Base-by-base conservation (phyloP, 176 grass and related monocot genomes). In the Juncus effusus region DNA sequence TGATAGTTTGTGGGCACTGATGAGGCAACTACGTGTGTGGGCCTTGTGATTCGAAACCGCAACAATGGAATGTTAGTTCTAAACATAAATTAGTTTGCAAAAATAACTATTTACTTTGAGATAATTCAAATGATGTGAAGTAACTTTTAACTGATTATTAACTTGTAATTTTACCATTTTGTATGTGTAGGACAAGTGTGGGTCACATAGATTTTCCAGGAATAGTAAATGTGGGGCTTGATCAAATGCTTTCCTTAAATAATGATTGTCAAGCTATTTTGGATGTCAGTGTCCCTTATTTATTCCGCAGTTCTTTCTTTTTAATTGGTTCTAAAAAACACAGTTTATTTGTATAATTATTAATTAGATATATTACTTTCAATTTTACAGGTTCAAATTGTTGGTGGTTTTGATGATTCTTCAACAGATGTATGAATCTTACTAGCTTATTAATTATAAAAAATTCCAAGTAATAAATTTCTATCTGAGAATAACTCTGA, bases 51-150 rank as follows among this genome's bases (percentile, higher is more conserved):
- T 77, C 81, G 85, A 60, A 93, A 89, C 62, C 74, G 53, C 39
- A 93, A 67, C 36, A 99, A 74, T 69, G 88, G 88, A 84, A 80
- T 99, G 94, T 99, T 84, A 97, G 94, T 90, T 68, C 64, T 58
- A 47, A 14, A 4, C 56, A 13, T 41, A 10, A 42, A 36, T 11
- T 36, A 15, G 62, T 41, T 12, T 6, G 36, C 83, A 77, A 16
- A 13, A 10, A 61, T 42, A 49, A 73, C 51, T 80, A 13, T 63
- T 69, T 28, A 28, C 19, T 28, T 28, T 28, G 19, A 28, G 19
- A 28, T 28, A 28, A 28, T 28, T 28, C 19, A 28, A 28, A 28
- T 28, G 19, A 28, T 28, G 19, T 28, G 19, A 28, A 28, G 19
- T 28, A 28, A 28, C 0, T 28, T 28, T 28, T 42, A 70, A 58